These are phyloP conservation scores for Amphichorda felina DNA, from an alignment of 2,329 filamentous ascomycete genomes.

Conservation along the genomic window DNA sequence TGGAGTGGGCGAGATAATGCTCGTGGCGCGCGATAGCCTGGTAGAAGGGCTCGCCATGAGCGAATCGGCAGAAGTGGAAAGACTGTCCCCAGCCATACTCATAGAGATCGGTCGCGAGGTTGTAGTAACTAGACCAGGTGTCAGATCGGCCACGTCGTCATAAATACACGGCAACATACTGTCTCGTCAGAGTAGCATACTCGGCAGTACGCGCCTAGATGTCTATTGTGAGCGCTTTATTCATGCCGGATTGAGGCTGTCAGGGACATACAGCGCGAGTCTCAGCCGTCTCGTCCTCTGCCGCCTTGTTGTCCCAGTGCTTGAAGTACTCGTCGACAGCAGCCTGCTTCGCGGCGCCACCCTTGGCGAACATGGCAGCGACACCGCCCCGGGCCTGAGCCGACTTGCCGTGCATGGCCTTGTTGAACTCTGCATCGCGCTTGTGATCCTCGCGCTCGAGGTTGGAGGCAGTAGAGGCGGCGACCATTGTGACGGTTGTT, in stretches of 20 bases:
- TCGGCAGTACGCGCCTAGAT: constrained; percentile 63
- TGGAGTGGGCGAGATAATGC: constrained; percentile 89
- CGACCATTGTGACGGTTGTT: constrained; percentile 26
- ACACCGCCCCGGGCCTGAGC: constrained; percentile 61
- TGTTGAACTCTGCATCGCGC: constrained; percentile 85
- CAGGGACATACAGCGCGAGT: constrained; percentile 60
- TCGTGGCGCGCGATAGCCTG: constrained; percentile 93
- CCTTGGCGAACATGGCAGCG: constrained; percentile 76
- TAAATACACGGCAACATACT: too few species aligned
- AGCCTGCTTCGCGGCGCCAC: constrained; percentile 60
- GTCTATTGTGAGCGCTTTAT: too few species aligned
- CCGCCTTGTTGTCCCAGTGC: constrained; percentile 84
- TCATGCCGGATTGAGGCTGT: too few species aligned
- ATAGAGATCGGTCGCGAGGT: constrained; percentile 90
- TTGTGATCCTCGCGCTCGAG: constrained; percentile 75
- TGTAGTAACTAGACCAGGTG: constrained; percentile 62
- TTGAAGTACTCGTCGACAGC: constrained; percentile 91
- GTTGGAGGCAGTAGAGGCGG: constrained; percentile 21
- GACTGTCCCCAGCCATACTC: constrained; percentile 95
- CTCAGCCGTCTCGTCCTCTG: constrained; percentile 69
- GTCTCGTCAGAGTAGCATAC: constrained; percentile 86
- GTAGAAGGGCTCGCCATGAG: constrained; percentile 72
- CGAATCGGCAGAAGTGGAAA: constrained; percentile 97
- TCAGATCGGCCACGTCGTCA: too few species aligned
- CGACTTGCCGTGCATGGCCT: constrained; percentile 69